Conservation (phyloP, 345 rosid species). For the Noccaea caerulescens region DNA sequence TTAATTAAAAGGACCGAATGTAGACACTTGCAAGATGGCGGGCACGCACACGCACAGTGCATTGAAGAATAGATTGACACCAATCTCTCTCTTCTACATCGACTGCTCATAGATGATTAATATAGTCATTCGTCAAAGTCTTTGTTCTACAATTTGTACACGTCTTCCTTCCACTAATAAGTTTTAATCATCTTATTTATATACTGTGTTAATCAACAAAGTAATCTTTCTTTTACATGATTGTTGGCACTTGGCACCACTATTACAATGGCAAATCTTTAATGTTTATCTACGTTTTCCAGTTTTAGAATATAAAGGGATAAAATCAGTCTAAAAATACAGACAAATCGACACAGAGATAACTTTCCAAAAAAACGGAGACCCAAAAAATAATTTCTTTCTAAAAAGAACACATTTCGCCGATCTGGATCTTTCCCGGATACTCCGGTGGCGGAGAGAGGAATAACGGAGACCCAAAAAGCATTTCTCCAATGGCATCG, state of each 20-base stretch:
- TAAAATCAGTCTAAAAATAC: conserved; percentile 13
- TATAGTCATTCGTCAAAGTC: background rate
- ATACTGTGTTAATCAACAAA: conserved; percentile 7
- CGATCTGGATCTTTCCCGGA: conserved; percentile 28
- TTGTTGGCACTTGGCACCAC: conserved; percentile 1
- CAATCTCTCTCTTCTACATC: background rate
- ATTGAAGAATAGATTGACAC: conserved; percentile 15
- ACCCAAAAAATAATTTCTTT: background rate
- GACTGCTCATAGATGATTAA: background rate
- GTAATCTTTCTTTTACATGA: background rate
- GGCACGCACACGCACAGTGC: conserved; percentile 7
- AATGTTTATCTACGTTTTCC: background rate
- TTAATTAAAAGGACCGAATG: conserved; percentile 7
- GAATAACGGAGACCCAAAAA: background rate
- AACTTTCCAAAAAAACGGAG: background rate
- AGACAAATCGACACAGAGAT: background rate
- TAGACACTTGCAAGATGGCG: conserved; percentile 5
- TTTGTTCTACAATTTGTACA: conserved; percentile 4
- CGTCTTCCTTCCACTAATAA: background rate
- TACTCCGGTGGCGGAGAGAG: background rate
- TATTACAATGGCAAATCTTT: background rate
- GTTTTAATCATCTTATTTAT: background rate
- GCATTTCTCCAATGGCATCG: conserved; percentile 45
- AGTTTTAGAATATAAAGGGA: conserved; percentile 8
- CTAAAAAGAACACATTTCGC: background rate